Base-by-base conservation (phyloP, 208 protist genomes). In the Leishmania lainsoni region DNA sequence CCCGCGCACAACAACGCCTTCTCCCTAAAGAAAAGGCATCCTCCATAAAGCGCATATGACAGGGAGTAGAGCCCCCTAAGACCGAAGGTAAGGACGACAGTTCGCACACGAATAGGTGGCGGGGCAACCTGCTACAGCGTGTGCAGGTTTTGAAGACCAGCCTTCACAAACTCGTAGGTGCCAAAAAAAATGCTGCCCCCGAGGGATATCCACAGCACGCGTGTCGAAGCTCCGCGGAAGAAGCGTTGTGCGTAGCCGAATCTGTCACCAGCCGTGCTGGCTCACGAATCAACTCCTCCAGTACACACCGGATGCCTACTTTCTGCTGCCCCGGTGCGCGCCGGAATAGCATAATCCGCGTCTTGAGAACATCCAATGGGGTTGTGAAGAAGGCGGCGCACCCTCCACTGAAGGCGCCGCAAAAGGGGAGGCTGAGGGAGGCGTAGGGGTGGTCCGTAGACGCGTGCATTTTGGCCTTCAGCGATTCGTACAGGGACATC, bases 121-220 rank as follows among this genome's bases (percentile, higher is more conserved):
- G 17, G 12, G 0, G 29, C n/a, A 3, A 22, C 14, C 14, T 26
- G 70, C 52, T 76, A 76, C 12, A 45, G 52, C 17, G 51, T 26
- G 5, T 45, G 52, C 72, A 45, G 16, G 51, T n/a, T 81, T 42
- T 74, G 82, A 26, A 84, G 78, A 0, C 52, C 80, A 35, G 65
- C 69, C 70, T 88, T 90, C 6, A 89, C 83, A 71, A 86, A 84
- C 83, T 99, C 95, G 83, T 98, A 98, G 22, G 94, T 95, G 39
- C 94, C 93, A 72, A 98, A 98, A 78, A 98, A 99, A 52, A 98
- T 91, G 58, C 88, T 90, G 20, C 97, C 97, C 10, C 97, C 97
- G 1, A 98, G 80, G 0, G 92, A 93, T 69, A 99, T 99, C 94
- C 95, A 98, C 49, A 94, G 80, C 0, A 97, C 94, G 2, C 97